Conservation (phyloP, 768 basidiomycete species). For the Hemileccinum impolitum region DNA sequence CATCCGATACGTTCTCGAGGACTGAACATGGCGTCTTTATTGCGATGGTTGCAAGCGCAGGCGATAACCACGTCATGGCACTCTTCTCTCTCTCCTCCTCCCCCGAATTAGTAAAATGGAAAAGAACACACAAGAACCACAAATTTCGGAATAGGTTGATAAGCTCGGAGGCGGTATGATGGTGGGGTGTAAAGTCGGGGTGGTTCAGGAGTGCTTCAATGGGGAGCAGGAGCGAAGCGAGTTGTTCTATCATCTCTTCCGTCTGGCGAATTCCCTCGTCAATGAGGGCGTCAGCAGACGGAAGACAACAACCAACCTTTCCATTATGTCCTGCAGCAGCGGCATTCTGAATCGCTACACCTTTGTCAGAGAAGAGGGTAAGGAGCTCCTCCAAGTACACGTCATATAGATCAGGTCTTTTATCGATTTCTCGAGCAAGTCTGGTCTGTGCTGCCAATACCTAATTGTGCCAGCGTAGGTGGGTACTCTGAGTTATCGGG, state of each 20-base stretch:
- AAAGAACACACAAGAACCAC: slow-evolving; percentile 91
- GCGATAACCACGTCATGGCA: slow-evolving; percentile 76
- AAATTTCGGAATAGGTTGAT: slow-evolving; percentile 83
- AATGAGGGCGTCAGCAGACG: slow-evolving; percentile 3
- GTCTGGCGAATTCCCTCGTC: slow-evolving; percentile 39
- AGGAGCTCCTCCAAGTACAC: slow-evolving; percentile 82
- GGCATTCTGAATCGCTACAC: slow-evolving; percentile 82
- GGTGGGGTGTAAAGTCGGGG: slow-evolving; percentile 58
- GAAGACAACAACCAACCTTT: slow-evolving; percentile 46
- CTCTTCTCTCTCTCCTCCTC: slow-evolving; percentile 46
- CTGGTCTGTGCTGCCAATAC: slow-evolving; percentile 89
- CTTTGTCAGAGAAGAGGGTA: slow-evolving; percentile 85
- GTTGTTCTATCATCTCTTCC: slow-evolving; percentile 81
- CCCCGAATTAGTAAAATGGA: slow-evolving; percentile 60
- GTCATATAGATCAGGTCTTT: slow-evolving; percentile 73
- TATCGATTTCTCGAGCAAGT: slow-evolving; percentile 73
- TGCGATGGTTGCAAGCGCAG: slow-evolving; percentile 77
- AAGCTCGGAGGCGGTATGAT: slow-evolving; percentile 52
- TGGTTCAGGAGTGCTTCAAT: slow-evolving; percentile 86
- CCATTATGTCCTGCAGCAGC: slow-evolving; percentile 62
- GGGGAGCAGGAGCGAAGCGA: slow-evolving; percentile 84
- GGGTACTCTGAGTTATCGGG: background rate
- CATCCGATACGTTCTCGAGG: slow-evolving; percentile 77
- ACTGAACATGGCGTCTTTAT: slow-evolving; percentile 83
- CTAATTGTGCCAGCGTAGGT: slow-evolving; percentile 34